Evolutionary conservation across 805 yeast species (phyloP), one percentile per base, ranked within the genome.

Genomic region (Candida boleticola): DNA sequence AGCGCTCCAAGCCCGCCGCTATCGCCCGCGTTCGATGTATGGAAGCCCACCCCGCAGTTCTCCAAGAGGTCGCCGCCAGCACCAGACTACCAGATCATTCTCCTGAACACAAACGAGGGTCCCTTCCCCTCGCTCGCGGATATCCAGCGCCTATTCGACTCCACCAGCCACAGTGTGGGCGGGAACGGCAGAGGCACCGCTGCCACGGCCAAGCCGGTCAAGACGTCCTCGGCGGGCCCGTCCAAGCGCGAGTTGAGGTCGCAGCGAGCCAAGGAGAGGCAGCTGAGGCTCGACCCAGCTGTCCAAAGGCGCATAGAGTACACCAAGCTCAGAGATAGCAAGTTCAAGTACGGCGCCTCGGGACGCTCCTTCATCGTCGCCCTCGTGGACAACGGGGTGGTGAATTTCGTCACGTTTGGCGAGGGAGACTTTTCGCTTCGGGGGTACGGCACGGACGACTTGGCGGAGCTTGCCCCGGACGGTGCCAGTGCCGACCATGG

Each of bases 11-110:
- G 35, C 45, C 2, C 61, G 58, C 29, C 42, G 55, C 4, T 31
- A 13, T n/a, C 22, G 5, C 63, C 84, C 2, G 66, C 77, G 0
- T 89, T 71, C 52, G 73, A 84, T 52, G 85, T 87, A 2, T 90
- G 97, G 96, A 89, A 86, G 57, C 97, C 98, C 1, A 67, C 73
- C 2, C 73, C 85, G 0, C 62, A 68, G 2, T 90, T 85, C 65
- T 82, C 81, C 44, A 89, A 89, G 51, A 80, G 79, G 26, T 52
- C 56, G 18, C 95, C 95, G 0, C 80, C 83, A 0, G 36, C 54
- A 2, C 95, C 97, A 1, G 90, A 90, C 58, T 90, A 77, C 57
- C 88, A 83, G 51, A 62, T 92, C 1, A 71, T 77, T 2, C 78
- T 88, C 0, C 71, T 79, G 13, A 76, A 80, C 44, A 71, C 77